A percentile compares a stretch with the other conserved stretches of the same genome.
These are phyloP conservation scores for Staphylotrichum longicolle DNA, from an alignment of 495 filamentous ascomycete genomes.

Conservation along the genomic window DNA sequence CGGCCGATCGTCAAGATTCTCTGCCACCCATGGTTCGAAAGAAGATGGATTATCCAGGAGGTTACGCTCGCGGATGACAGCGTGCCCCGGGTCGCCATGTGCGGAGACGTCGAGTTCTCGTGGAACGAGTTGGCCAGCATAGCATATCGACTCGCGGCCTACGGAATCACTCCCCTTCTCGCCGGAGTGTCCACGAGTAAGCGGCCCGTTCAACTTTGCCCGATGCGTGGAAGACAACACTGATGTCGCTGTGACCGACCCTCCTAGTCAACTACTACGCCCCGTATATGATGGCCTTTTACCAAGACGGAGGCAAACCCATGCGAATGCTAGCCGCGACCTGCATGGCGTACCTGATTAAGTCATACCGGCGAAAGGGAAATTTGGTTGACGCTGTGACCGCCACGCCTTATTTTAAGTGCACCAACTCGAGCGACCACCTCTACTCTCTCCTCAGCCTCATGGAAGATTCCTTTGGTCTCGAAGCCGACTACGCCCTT, in stretches of 20 bases:
- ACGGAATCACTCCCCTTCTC: constrained; percentile 17
- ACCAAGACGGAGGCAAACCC: background rate
- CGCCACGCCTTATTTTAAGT: constrained; percentile 18
- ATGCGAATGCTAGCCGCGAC: constrained; percentile 8
- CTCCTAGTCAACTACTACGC: background rate
- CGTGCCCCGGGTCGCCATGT: constrained; percentile 17
- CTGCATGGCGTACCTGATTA: constrained; percentile 19
- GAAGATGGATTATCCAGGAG: constrained; percentile 35
- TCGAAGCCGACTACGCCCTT: constrained; percentile 16
- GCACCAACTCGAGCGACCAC: constrained; percentile 13
- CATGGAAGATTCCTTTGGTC: background rate
- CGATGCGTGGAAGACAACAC: too few relatives aligned
- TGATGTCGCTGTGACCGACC: background rate
- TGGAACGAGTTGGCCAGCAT: constrained; percentile 28
- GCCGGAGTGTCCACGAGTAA: constrained; percentile 13
- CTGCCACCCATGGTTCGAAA: constrained; percentile 29
- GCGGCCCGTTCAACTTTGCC: background rate
- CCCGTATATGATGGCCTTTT: constrained; percentile 13
- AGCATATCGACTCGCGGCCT: constrained; percentile 19
- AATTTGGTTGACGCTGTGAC: constrained; percentile 8
- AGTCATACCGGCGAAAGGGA: background rate
- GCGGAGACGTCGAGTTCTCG: constrained; percentile 23
- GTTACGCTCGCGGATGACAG: constrained; percentile 21
- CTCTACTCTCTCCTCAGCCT: constrained; percentile 23
- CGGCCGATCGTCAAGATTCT: constrained; percentile 21